These are phyloP conservation scores for Colletotrichum sojae DNA, from an alignment of 2,329 filamentous ascomycete genomes.

Conservation along the genomic window DNA sequence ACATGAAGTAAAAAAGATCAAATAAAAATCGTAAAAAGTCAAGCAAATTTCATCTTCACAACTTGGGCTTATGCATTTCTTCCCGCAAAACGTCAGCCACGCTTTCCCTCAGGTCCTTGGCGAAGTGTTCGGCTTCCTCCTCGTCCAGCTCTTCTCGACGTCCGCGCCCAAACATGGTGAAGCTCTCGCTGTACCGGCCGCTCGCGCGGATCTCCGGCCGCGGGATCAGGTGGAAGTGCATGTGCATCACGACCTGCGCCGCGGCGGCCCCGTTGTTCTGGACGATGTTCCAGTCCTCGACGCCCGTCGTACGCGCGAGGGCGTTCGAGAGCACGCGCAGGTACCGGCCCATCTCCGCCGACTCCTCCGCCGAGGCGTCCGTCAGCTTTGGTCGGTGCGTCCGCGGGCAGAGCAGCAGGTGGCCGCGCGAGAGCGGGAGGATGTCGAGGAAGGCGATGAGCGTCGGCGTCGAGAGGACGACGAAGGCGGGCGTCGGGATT, in stretches of 20 bases:
- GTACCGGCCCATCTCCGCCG: constrained; percentile 75
- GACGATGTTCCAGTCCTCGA: constrained; percentile 93
- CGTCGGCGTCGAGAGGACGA: constrained; percentile 83
- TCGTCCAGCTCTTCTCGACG: constrained; percentile 82
- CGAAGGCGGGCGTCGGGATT: constrained; percentile 64
- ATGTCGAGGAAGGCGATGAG: constrained; percentile 95
- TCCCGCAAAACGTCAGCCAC: constrained; percentile 61
- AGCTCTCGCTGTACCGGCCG: constrained; percentile 71
- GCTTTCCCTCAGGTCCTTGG: constrained; percentile 65
- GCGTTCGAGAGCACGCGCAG: constrained; percentile 82
- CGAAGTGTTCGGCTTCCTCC: constrained; percentile 76
- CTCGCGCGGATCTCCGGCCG: constrained; percentile 76
- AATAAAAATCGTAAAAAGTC: constrained; percentile 7
- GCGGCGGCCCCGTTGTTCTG: constrained; percentile 95
- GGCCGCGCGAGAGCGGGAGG: constrained; percentile 85
- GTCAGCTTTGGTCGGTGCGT: constrained; percentile 83
- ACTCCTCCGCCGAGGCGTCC: constrained; percentile 75
- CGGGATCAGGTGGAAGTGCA: constrained; percentile 96
- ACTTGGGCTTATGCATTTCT: constrained; percentile 51
- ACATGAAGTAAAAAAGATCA: constrained; percentile 34
- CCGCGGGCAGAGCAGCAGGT: constrained; percentile 86
- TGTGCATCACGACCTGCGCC: constrained; percentile 92
- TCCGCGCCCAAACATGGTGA: constrained; percentile 87
- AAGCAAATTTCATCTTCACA: constrained; percentile 47
- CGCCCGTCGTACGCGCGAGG: constrained; percentile 77